Base-by-base conservation (phyloP, 306 rosid genomes). In the Hippophae tibetana region DNA sequence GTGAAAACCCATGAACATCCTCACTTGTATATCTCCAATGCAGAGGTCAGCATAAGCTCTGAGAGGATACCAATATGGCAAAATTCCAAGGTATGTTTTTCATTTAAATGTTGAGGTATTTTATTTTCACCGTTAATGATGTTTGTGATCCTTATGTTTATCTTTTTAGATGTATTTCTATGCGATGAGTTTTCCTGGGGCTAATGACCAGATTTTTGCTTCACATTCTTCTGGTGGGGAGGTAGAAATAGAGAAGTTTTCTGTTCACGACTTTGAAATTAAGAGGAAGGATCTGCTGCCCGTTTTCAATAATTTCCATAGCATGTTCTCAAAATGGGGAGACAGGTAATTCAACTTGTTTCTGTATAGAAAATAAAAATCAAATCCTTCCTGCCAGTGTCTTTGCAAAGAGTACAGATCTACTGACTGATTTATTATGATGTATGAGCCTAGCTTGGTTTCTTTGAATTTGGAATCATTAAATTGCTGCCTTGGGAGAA, bases 31-130 rank as follows among this genome's bases (percentile, higher is more conserved):
- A 57, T 88, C 52, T 86, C 97, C 67, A 88, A 88, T 67, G 89
- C 97, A 42, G 99, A 93, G 83, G 88, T 93, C 51, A 95, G 86
- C 40, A 73, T 93, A 63, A 82, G 45, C 74, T 82, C 90, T 43
- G 95, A 86, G 63, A 81, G 97, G 87, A 73, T 82, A 58, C 90
- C 97, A 53, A 77, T 93, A 69, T 88, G 99, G 99, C 86, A 82
- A 67, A 82, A 88, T 46, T 77, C 89, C 38, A 70, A 84, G 99
- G 99, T 93, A 81, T 62, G 51, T 42, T 57, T 48, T 63, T 9
- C 69, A 51, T 69, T 74, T 69, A 52, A 47, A n/a, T 43, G 9
- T 42, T 43, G 59, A 59, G 65, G 67, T 61, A 57, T 42, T 12
- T 54, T 46, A 68, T 55, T 41, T 67, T 69, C 62, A 57, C 57